Evolutionary conservation across 2,329 filamentous ascomycete species (phyloP).

Genomic region (Sporothrix luriei): DNA sequence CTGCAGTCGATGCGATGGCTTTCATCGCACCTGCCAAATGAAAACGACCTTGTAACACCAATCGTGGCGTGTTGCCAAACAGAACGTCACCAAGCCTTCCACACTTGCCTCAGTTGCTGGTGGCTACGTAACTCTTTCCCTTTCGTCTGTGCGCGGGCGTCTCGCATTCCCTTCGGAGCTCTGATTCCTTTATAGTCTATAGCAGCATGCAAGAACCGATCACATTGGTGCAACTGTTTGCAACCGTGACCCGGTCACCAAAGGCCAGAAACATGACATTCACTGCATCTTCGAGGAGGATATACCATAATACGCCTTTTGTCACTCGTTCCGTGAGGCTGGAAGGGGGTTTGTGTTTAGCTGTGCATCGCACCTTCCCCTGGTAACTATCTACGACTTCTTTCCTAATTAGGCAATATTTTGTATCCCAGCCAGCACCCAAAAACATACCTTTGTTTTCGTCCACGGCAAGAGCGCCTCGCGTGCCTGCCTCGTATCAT

Average conservation of each 20-base stretch:
- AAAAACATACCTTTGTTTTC: background rate
- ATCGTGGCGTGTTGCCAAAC: too few species aligned
- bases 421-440: background rate
- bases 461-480: background rate
- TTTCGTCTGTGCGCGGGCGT: background rate
- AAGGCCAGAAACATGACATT: background rate
- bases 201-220: background rate
- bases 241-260: background rate
- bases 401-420: conserved; percentile 21
- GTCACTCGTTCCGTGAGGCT: background rate
- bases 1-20: background rate
- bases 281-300: background rate
- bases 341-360: background rate
- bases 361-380: conserved; percentile 22
- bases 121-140: background rate
- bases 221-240: background rate
- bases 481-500: background rate
- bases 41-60: background rate
- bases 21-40: background rate
- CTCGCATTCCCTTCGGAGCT: background rate
- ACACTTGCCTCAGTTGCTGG: background rate
- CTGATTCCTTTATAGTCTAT: background rate
- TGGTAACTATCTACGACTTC: background rate
- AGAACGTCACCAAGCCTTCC: background rate
- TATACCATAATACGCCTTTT: background rate